Evolutionary conservation across 306 rosid species (phyloP).

Genomic region (Betula pendula): DNA sequence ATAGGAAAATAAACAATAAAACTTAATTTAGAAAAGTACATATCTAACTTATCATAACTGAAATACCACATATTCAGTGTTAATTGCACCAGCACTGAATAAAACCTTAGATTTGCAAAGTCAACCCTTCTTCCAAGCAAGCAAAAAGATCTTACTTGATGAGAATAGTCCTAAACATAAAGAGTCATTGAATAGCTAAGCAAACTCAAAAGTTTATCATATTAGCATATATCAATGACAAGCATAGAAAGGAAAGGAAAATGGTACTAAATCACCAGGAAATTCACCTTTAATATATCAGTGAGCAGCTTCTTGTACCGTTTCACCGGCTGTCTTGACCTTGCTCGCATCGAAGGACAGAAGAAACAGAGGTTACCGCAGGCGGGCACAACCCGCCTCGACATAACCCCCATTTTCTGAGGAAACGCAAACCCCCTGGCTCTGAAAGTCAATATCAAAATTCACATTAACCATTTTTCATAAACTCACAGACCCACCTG

Average conservation of each 20-base stretch:
- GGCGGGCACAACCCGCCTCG: constrained; percentile 96
- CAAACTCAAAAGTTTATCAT: background rate
- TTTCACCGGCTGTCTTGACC: constrained; percentile 93
- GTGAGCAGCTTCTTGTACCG: constrained; percentile 88
- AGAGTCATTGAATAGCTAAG: background rate
- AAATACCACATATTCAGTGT: constrained; percentile 5
- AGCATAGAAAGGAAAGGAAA: constrained; percentile 10
- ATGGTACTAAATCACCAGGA: constrained; percentile 8
- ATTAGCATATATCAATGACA: constrained; percentile 1
- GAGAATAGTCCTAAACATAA: background rate
- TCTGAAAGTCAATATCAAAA: constrained; percentile 33
- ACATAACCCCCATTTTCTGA: constrained; percentile 86
- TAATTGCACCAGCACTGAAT: background rate
- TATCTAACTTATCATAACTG: background rate
- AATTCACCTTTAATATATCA: constrained; percentile 79
- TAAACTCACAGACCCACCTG: constrained; percentile 13
- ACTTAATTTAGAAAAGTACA: background rate
- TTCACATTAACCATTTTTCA: constrained; percentile 18
- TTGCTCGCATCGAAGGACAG: constrained; percentile 87
- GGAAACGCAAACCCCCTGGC: constrained; percentile 35
- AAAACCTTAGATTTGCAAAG: background rate
- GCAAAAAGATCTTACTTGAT: background rate
- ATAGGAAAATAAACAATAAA: background rate
- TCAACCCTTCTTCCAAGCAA: constrained; percentile 1
- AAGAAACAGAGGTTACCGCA: constrained; percentile 85